These are phyloP conservation scores for Suillus clintonianus DNA, from an alignment of 768 basidiomycete species.

Conservation along the genomic window DNA sequence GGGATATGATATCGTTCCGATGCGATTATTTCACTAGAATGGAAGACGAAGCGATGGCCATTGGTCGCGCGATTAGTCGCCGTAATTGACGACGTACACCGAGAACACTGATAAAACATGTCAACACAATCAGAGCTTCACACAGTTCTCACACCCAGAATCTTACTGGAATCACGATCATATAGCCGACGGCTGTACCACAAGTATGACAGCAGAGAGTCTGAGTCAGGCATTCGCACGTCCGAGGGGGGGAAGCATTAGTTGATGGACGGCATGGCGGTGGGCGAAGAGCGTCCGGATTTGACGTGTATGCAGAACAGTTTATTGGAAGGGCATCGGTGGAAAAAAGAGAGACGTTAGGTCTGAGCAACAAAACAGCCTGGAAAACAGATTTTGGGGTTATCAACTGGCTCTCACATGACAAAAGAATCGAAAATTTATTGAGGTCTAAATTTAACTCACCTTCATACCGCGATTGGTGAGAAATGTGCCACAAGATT, in stretches of 20 bases:
- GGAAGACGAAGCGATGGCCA: slow-evolving; percentile 87
- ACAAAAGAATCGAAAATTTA: slow-evolving; percentile 2
- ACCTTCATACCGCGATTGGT: slow-evolving; percentile 89
- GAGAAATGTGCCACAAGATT: slow-evolving; percentile 68
- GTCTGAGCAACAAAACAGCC: slow-evolving; percentile 83
- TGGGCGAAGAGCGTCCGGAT: slow-evolving; percentile 43
- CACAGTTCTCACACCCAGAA: slow-evolving; percentile 7
- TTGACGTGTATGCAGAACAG: slow-evolving; percentile 65
- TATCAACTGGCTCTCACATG: slow-evolving; percentile 2
- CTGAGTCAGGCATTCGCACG: slow-evolving; percentile 86
- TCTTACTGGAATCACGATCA: slow-evolving; percentile 69
- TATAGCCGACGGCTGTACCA: slow-evolving; percentile 73
- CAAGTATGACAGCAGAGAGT: slow-evolving; percentile 81
- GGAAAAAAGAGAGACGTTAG: slow-evolving; percentile 80
- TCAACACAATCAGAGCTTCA: slow-evolving; percentile 14
- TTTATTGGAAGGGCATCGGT: slow-evolving; percentile 80
- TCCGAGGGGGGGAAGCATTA: slow-evolving; percentile 43
- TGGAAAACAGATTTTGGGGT: slow-evolving; percentile 28
- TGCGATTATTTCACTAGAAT: slow-evolving; percentile 65
- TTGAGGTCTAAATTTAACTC: slow-evolving; percentile 19
- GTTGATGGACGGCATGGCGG: slow-evolving; percentile 39
- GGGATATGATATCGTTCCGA: slow-evolving; percentile 65
- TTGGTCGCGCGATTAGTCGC: slow-evolving; percentile 74
- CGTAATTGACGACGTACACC: slow-evolving; percentile 72
- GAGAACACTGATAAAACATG: slow-evolving; percentile 48